Evolutionary conservation across 1,284 basidiomycete species (phyloP).

Genomic region (Microbotryum intermedium): DNA sequence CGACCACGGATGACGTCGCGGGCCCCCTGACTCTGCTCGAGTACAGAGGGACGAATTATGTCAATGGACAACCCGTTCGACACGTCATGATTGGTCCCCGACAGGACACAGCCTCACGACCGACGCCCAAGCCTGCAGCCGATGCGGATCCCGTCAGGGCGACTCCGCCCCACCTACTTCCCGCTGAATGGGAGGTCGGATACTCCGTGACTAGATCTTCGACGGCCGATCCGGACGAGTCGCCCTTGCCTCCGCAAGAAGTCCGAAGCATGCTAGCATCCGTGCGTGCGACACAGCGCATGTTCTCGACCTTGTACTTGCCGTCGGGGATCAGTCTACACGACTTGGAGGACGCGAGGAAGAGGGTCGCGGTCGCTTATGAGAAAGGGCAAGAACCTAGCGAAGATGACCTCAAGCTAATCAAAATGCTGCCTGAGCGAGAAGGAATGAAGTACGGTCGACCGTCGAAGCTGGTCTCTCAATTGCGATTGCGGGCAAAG

Average conservation of each 20-base stretch:
- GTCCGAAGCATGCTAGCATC: slow-evolving; percentile 6
- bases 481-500: background rate
- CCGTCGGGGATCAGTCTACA: slow-evolving; percentile 15
- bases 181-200: slow-evolving; percentile 14
- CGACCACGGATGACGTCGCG: background rate
- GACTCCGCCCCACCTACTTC: too few relatives aligned
- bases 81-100: slow-evolving; percentile 1
- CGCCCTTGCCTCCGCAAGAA: background rate
- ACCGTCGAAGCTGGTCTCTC: background rate
- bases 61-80: slow-evolving; percentile 11
- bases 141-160: background rate
- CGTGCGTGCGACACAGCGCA: slow-evolving; percentile 10
- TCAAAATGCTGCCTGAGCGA: slow-evolving; percentile 10
- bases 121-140: background rate
- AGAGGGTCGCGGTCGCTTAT: slow-evolving; percentile 2
- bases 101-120: background rate
- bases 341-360: slow-evolving; percentile 7
- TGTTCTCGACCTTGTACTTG: slow-evolving; percentile 20
- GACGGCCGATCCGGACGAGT: background rate
- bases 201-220: slow-evolving; percentile 14
- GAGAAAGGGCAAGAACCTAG: slow-evolving; percentile 2
- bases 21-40: slow-evolving; percentile 20
- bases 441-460: slow-evolving; percentile 16
- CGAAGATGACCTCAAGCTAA: slow-evolving; percentile 19
- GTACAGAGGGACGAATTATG: slow-evolving; percentile 20